Base-by-base conservation (phyloP, 2,329 filamentous ascomycete species). In the Colletotrichum eremochloae region DNA sequence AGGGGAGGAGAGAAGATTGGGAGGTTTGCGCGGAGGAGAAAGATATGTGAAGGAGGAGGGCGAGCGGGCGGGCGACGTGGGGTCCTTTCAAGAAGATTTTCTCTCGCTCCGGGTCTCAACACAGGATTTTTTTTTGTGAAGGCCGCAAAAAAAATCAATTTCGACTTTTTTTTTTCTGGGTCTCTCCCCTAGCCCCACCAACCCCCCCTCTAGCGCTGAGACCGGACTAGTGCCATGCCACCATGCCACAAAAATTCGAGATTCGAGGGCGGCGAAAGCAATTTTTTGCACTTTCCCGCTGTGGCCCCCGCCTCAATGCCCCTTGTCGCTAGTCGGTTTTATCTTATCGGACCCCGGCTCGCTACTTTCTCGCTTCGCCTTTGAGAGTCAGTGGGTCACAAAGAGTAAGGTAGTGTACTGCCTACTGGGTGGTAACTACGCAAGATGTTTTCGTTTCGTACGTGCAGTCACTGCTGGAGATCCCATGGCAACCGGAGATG, bases 111-210 rank as follows among this genome's bases (percentile, higher is more conserved):
- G 60, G 57, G 62, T 55, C 62, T 55, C 48, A 69, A 53, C 66
- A 67, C 57, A 58, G 63, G 67, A 73, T 70, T 73, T 71, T 70
- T 70, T 73, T 71, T 73, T 71, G 73, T 69, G 52, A 66, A 61
- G 67, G 70, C 58, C 65, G 50, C 42, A 44, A 68, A 48, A 69
- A 71, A 74, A 71, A 68, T 64, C 48, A 71, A 74, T 72, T 75
- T 75, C 72, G 72, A 72, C 72, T 74, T 75, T 75, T 74, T 74
- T 74, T 73, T 74, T 66, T 56, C 61, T 44, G 68, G 71, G 68
- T 46, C 62, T 40, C 29, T 46, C 29, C 46, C 57, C 53, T 61
- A 42, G 68, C 55, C 68, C 71, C 71, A 68, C 71, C 67, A 68
- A 68, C 62, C 61, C 71, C 68, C 61, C 62, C 12, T 71, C 67